Percentiles rank a stretch among this genome's conserved stretches.
Conservation (phyloP, 1,284 basidiomycete species). For the Meira miltonrushii region DNA sequence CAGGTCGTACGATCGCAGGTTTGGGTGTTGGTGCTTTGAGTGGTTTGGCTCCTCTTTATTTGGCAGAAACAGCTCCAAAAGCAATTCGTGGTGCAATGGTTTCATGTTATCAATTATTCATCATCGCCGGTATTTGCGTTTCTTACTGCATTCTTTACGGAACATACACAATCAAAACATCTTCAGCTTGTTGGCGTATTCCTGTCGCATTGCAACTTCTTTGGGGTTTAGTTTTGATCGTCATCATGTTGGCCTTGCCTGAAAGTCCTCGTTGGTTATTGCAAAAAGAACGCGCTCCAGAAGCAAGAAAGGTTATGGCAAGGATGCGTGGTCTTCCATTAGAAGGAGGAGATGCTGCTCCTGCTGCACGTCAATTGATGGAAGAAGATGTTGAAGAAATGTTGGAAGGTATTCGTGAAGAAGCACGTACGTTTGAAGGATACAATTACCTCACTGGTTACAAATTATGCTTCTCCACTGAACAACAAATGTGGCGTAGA, state of each 20-base stretch:
- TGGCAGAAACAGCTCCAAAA: slow-evolving; percentile 69
- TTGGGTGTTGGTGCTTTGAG: slow-evolving; percentile 38
- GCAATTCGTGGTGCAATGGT: slow-evolving; percentile 78
- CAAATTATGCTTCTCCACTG: slow-evolving; percentile 63
- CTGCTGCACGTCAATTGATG: slow-evolving; percentile 59
- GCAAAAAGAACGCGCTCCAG: slow-evolving; percentile 62
- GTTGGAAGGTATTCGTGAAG: slow-evolving; percentile 61
- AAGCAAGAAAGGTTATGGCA: slow-evolving; percentile 63
- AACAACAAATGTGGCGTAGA: slow-evolving; percentile 65
- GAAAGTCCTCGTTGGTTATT: slow-evolving; percentile 75
- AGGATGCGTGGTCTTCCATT: slow-evolving; percentile 59
- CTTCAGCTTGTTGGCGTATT: slow-evolving; percentile 57
- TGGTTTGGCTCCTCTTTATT: slow-evolving; percentile 69
- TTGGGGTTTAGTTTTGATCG: slow-evolving; percentile 55
- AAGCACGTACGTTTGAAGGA: slow-evolving; percentile 60
- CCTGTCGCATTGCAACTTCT: slow-evolving; percentile 67
- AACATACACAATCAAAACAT: slow-evolving; percentile 26
- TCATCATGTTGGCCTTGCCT: slow-evolving; percentile 59
- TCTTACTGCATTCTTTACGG: slow-evolving; percentile 60
- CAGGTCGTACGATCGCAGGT: slow-evolving; percentile 40
- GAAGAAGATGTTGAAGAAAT: slow-evolving; percentile 60
- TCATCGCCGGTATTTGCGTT: slow-evolving; percentile 63
- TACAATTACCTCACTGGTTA: slow-evolving; percentile 62
- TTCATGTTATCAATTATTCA: slow-evolving; percentile 61
- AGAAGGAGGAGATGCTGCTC: slow-evolving; percentile 62